Conservation (phyloP, 2,329 filamentous ascomycete genomes). For the Periconia sp. region DNA sequence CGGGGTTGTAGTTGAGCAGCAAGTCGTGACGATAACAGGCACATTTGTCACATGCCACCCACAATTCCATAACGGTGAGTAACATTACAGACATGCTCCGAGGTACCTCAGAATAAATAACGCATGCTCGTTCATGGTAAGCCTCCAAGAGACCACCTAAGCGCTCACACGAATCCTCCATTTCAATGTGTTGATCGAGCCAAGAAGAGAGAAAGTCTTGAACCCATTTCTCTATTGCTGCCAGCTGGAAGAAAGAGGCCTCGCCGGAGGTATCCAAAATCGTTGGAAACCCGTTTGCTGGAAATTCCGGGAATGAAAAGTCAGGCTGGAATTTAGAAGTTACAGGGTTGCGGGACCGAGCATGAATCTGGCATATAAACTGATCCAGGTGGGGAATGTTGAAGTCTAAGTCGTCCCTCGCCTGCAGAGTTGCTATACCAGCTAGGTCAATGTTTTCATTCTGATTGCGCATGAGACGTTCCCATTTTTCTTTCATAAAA, state of each 20-base stretch:
- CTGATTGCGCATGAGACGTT: not conserved
- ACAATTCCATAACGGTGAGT: slow-evolving; percentile 59
- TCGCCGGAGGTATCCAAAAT: slow-evolving; percentile 8
- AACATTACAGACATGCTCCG: slow-evolving; percentile 57
- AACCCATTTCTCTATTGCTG: slow-evolving; percentile 55
- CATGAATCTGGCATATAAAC: slow-evolving; percentile 14
- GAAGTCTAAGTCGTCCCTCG: slow-evolving; percentile 19
- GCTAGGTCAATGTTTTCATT: slow-evolving; percentile 5
- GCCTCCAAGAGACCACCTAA: slow-evolving; percentile 6
- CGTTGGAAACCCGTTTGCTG: slow-evolving; percentile 8
- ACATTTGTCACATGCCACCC: slow-evolving; percentile 58
- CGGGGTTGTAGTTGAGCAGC: slow-evolving; percentile 51
- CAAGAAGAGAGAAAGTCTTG: slow-evolving; percentile 41
- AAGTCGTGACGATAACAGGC: slow-evolving; percentile 45
- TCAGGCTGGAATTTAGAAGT: slow-evolving; percentile 14
- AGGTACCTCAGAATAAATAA: slow-evolving; percentile 46
- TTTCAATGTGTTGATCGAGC: slow-evolving; percentile 28
- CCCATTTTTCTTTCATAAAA: slow-evolving; percentile 17
- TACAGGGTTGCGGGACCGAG: slow-evolving; percentile 1
- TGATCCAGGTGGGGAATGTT: slow-evolving; percentile 16
- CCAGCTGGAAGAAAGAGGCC: slow-evolving; percentile 29
- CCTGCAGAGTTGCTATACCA: slow-evolving; percentile 10
- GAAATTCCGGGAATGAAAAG: slow-evolving; percentile 8
- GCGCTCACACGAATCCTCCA: slow-evolving; percentile 21
- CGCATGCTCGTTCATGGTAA: slow-evolving; percentile 15